Conservation (phyloP, 177 flowering plant genomes). For the Vitis hybrid region DNA sequence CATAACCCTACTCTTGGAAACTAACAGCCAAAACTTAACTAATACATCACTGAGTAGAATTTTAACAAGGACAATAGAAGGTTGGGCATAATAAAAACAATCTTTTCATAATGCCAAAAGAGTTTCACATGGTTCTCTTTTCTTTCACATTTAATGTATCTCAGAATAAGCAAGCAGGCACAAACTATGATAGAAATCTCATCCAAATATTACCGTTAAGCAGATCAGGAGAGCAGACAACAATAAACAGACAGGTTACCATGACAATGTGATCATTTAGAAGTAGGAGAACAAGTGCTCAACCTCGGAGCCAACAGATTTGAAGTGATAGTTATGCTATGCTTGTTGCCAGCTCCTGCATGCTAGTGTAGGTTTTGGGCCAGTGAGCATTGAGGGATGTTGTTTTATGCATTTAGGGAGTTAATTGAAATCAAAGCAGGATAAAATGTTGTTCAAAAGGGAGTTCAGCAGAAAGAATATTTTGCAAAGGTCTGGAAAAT, state of each 20-base stretch:
- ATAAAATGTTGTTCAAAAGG: neutral
- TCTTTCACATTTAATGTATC: no score
- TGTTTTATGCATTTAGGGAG: neutral
- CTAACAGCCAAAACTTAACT: neutral
- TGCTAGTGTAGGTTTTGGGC: neutral
- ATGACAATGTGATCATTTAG: neutral
- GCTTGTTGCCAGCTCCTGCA: neutral
- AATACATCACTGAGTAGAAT: no score
- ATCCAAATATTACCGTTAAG: no score
- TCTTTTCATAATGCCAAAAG: no score
- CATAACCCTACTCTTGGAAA: no score
- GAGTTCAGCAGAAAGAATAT: neutral
- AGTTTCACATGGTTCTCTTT: no score
- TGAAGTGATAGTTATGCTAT: neutral
- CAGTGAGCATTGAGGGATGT: neutral
- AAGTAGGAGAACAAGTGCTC: conserved; percentile 1
- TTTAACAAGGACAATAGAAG: no score
- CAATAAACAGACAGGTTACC: neutral
- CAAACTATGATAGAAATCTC: no score
- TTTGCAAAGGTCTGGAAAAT: neutral
- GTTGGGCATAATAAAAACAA: no score
- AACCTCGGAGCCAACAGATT: neutral
- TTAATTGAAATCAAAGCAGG: neutral
- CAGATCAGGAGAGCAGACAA: neutral
- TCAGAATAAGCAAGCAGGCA: no score